Evolutionary conservation across 495 filamentous ascomycete genomes (phyloP), one percentile per base, ranked within the genome.

Genomic region (Penicillium chermesinum): DNA sequence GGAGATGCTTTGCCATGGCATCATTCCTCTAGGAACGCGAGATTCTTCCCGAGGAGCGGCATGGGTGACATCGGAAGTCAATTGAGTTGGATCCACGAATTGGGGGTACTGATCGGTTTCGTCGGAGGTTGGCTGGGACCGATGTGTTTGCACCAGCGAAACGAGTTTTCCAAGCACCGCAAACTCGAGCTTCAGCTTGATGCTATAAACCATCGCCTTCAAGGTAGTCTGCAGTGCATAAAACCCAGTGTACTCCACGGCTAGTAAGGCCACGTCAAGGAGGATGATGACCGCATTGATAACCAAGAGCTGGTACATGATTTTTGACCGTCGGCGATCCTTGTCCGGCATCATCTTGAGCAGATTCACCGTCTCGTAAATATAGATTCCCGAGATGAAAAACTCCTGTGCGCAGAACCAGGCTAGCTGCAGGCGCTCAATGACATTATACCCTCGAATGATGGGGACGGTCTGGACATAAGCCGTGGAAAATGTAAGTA

Each of bases 181-280:
- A 47, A 82, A 83, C 54, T 84, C 81, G 25, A 84, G 63, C 63
- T 83, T 83, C 25, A 84, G 70, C 58, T 84, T 84, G 55, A 83
- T 68, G 48, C 74, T 76, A 63, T 84, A 84, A 1, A 82, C 69
- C 45, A 77, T 69, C 1, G 74, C 68, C 51, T 83, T 83, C 43
- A 79, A 54, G 0, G 75, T 73, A 1, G 77, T 77, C 55, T 83
- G 72, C 13, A 81, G 61, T 15, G 70, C 62, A 48, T 79, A 80
- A 35, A 71, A 63, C 14, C 74, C 67, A 40, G 66, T 56, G 38
- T 79, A 84, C 58, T 83, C 77, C 9, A 81, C 65, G 5, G 65
- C 69, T 20, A 84, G 61, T 7, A 82, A 63, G n/a, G 70, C 58
- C n/a, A 82, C 61, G 27, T 84, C 73, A 61, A 81, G 59, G 32